Evolutionary conservation across 1,284 basidiomycete species (phyloP).

Genomic region (Ceratobasidium sp.): DNA sequence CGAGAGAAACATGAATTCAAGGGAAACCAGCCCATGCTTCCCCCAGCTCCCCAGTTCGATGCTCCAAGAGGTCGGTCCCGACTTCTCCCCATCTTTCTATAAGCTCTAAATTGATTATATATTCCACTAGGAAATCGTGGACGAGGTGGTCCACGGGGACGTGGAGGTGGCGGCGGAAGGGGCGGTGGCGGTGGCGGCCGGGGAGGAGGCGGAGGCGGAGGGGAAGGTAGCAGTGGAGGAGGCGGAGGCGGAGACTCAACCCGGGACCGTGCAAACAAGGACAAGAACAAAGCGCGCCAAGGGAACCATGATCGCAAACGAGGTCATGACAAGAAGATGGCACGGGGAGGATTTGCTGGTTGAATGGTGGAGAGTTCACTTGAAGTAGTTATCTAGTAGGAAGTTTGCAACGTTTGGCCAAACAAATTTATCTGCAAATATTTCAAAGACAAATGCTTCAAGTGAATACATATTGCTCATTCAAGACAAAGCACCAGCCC

Average conservation of each 20-base stretch:
- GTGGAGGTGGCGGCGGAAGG: slow-evolving; percentile 51
- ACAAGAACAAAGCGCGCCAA: slow-evolving; percentile 43
- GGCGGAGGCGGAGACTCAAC: slow-evolving; percentile 54
- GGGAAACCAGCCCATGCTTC: slow-evolving; percentile 62
- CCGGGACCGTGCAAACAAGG: slow-evolving; percentile 62
- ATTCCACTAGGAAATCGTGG: slow-evolving; percentile 25
- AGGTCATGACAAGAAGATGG: slow-evolving; percentile 71
- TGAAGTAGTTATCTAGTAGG: too few species aligned
- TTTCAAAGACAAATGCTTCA: too few species aligned
- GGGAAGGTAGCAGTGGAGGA: slow-evolving; percentile 53
- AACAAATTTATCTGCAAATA: too few species aligned
- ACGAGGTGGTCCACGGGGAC: slow-evolving; percentile 52
- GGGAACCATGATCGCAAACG: slow-evolving; percentile 42
- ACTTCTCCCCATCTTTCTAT: slow-evolving; percentile 41
- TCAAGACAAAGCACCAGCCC: too few species aligned
- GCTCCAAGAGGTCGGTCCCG: slow-evolving; percentile 40
- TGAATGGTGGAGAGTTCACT: neutral
- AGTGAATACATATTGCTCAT: too few species aligned
- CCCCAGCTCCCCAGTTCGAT: slow-evolving; percentile 20
- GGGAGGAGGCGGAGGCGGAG: slow-evolving; percentile 53
- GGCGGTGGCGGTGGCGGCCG: slow-evolving; percentile 53
- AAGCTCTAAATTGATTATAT: slow-evolving; percentile 45
- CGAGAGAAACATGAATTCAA: slow-evolving; percentile 77
- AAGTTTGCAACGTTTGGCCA: too few species aligned
- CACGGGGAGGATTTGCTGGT: slow-evolving; percentile 57